Evolutionary conservation across 1,284 basidiomycete genomes (phyloP), one percentile per base, ranked within the genome.

Genomic region (Ganoderma sinense): DNA sequence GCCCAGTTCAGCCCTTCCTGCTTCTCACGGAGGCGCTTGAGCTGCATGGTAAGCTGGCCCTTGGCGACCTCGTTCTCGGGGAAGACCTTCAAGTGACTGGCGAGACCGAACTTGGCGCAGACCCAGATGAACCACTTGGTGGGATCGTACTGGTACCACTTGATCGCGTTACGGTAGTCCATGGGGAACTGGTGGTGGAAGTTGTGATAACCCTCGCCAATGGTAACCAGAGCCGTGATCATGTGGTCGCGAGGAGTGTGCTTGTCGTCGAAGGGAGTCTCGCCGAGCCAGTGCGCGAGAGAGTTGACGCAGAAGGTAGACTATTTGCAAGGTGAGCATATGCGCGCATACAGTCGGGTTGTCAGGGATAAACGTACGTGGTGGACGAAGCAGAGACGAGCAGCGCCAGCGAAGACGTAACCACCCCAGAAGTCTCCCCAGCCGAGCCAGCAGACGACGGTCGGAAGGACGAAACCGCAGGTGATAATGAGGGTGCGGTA

Each of bases 271-370:
- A 97, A 97, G 31, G 95, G 94, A 33, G 92, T 85, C 73, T 97
- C 95, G 67, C 96, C 96, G 73, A 97, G 89, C 94, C 94, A 97
- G 82, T 97, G 96, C 18, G 96, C 96, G 58, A 97, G 91, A 13
- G 96, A 97, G 84, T 97, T 97, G 80, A 98, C 95, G 80, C 95
- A 97, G 86, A 97, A 97, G 0, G 95, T 97, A 3, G 95, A 97
- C 92, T 94, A 72, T 14, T 4, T 11, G 20, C 1, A 1, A 18
- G 5, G 45, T 71, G 14, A 76, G 72, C 39, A 29, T 13, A 58
- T 20, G n/a, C 36, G n/a, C 36, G 39, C 20, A 48, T n/a, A 51
- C 4, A 70, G 18, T 11, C 7, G 48, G 26, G 39, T 14, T 26
- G 36, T 63, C 31, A 41, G 4, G 64, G 68, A 31, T 29, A 13